Base-by-base conservation (phyloP, 2,329 filamentous ascomycete species). In the Penicillium sp. region DNA sequence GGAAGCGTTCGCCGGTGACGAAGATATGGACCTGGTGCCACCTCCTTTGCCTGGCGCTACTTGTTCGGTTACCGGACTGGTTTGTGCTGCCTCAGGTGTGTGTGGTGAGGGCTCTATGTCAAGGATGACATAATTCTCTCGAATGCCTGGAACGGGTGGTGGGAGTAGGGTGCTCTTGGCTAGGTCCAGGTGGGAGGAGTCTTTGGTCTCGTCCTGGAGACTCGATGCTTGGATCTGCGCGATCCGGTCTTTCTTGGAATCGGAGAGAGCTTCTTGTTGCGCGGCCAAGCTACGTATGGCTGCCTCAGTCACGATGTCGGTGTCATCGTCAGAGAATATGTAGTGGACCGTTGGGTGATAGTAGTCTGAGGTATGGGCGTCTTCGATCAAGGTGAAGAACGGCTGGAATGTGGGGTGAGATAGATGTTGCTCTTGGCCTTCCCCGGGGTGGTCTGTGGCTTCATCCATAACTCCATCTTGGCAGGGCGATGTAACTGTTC, bases 291-390 rank as follows among this genome's bases (percentile, higher is more conserved):
- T 79, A 34, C 80, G 78, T 57, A 87, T 73, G 5, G 82, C 81
- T 2, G 89, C 86, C 37, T 85, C 81, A 1, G 89, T 89, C 37
- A 96, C 79, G 43, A 89, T 78, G 45, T 92, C 89, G 2, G 86
- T 84, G 69, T 97, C 92, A 74, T 97, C 94, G 73, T 97, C 92
- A 65, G 85, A 85, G 78, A 99, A 97, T 68, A 97, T 83, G 77
- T 97, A 97, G 76, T 93, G 91, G 1, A 96, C 86, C 51, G 85
- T 86, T 1, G 93, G 94, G 71, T 97, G 92, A 66, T 90, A 82
- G 59, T 90, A 89, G 44, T 89, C 84, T 65, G 85, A 82, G 9
- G 84, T 87, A n/a, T 85, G 82, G 11, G 82, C 76, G 72, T 96
- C 92, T 69, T 90, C 86, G 61, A 97, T 81, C 40, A 97, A 80